Percentiles rank a stretch among this genome's conserved stretches.
Conservation (phyloP, 768 basidiomycete genomes). For the Crepidotus variabilis region DNA sequence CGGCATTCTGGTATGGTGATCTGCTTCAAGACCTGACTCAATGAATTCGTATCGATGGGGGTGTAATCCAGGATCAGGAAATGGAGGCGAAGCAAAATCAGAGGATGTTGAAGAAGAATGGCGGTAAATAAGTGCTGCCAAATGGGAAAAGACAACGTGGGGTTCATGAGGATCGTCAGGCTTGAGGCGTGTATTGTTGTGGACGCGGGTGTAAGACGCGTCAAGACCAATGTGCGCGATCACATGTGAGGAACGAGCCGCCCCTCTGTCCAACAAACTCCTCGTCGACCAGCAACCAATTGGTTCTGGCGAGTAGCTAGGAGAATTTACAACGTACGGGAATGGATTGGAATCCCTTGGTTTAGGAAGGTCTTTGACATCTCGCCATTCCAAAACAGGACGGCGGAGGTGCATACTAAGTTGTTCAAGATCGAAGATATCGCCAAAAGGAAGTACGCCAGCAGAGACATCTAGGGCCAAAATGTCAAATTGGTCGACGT, state of each 20-base stretch:
- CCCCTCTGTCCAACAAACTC: constrained; percentile 14
- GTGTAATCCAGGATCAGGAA: constrained; percentile 23
- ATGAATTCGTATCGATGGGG: constrained; percentile 10
- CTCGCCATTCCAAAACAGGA: constrained; percentile 47
- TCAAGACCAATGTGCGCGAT: constrained; percentile 28
- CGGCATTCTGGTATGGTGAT: constrained; percentile 19
- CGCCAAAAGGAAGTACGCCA: constrained; percentile 33
- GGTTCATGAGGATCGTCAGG: constrained; percentile 14
- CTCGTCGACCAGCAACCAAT: constrained; percentile 34
- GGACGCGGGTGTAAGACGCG: constrained; percentile 30
- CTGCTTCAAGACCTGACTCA: no score
- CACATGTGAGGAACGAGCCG: constrained; percentile 17
- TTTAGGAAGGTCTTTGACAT: constrained; percentile 35
- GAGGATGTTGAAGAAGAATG: constrained; percentile 16
- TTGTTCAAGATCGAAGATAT: constrained; percentile 38
- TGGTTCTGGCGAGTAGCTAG: constrained; percentile 12
- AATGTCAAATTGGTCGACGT: background rate
- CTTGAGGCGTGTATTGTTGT: constrained; percentile 19
- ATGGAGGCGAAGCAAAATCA: background rate
- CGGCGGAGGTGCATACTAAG: constrained; percentile 28
- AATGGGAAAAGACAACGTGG: constrained; percentile 21
- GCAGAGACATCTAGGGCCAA: constrained; percentile 9
- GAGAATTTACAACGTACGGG: constrained; percentile 14
- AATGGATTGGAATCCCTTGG: background rate
- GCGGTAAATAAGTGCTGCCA: constrained; percentile 29